These are phyloP conservation scores for Jamesozyma jinghongensis DNA, from an alignment of 805 yeast genomes.

Conservation along the genomic window DNA sequence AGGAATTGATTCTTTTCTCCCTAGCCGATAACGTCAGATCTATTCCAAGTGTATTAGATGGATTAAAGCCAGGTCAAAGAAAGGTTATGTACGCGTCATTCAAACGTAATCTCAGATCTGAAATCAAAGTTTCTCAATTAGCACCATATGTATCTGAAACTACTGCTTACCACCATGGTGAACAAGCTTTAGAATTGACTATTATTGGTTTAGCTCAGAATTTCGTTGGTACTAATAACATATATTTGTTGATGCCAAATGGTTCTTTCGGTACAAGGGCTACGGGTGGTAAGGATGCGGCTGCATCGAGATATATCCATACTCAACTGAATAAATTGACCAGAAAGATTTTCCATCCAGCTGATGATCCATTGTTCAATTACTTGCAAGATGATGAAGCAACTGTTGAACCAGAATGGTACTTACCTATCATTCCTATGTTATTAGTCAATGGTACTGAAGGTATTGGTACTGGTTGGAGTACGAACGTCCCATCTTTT, in stretches of 20 bases:
- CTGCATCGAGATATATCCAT: slow-evolving; percentile 95
- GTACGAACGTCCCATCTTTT: slow-evolving; percentile 82
- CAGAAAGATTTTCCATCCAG: slow-evolving; percentile 61
- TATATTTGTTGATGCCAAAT: slow-evolving; percentile 76
- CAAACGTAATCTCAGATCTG: slow-evolving; percentile 61
- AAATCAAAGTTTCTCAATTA: slow-evolving; percentile 83
- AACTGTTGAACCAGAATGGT: slow-evolving; percentile 93
- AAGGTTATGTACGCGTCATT: slow-evolving; percentile 85
- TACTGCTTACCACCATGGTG: slow-evolving; percentile 95
- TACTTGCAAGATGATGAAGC: slow-evolving; percentile 90
- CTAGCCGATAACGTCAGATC: slow-evolving; percentile 96
- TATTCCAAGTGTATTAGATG: slow-evolving; percentile 88
- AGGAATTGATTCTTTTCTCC: slow-evolving; percentile 87
- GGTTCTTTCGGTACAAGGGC: slow-evolving; percentile 97
- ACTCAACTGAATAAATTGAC: slow-evolving; percentile 77
- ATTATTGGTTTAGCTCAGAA: slow-evolving; percentile 92
- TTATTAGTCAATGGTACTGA: slow-evolving; percentile 92
- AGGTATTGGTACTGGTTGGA: slow-evolving; percentile 99
- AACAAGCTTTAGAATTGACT: slow-evolving; percentile 75
- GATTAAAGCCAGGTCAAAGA: slow-evolving; percentile 95
- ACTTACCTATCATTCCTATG: slow-evolving; percentile 89
- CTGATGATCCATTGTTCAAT: slow-evolving; percentile 67
- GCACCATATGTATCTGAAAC: slow-evolving; percentile 84
- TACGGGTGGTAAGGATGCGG: slow-evolving; percentile 94
- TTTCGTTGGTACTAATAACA: slow-evolving; percentile 85